Conservation (phyloP, 2,329 filamentous ascomycete genomes). For the Falciphora oryzae region DNA sequence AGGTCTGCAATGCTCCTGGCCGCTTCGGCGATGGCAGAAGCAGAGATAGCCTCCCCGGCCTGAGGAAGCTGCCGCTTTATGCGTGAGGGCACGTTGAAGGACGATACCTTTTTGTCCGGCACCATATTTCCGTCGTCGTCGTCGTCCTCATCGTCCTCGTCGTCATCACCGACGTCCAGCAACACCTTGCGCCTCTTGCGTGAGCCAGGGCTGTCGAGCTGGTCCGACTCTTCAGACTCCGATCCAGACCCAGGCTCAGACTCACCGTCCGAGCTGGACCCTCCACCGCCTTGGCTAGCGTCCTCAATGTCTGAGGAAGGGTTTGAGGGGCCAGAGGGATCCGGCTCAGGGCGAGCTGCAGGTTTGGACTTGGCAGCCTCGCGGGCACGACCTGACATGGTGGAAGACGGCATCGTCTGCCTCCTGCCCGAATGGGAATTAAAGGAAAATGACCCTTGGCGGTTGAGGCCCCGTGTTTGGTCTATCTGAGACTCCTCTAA, state of each 20-base stretch:
- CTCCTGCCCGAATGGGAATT: not conserved
- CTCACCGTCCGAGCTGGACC: not conserved
- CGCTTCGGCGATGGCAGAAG: slow-evolving; percentile 4
- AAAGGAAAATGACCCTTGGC: not conserved
- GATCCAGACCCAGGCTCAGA: not conserved
- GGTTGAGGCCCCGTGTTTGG: no score
- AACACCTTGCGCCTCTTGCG: slow-evolving; percentile 26
- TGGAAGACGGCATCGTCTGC: not conserved
- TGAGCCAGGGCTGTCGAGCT: slow-evolving; percentile 33
- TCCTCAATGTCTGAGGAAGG: not conserved
- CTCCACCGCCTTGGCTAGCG: not conserved
- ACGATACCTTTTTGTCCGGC: slow-evolving; percentile 26
- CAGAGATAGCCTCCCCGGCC: slow-evolving; percentile 3
- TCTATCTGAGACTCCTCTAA: not conserved
- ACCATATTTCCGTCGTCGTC: slow-evolving; percentile 20
- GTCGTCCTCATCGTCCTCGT: slow-evolving; percentile 18
- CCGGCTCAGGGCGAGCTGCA: slow-evolving; percentile 6
- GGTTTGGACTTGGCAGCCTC: slow-evolving; percentile 4
- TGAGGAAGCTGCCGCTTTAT: slow-evolving; percentile 32
- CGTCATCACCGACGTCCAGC: slow-evolving; percentile 12
- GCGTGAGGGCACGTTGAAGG: slow-evolving; percentile 47
- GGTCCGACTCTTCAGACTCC: slow-evolving; percentile 37
- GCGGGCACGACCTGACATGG: not conserved
- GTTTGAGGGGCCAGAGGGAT: not conserved
- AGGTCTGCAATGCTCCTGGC: not conserved